phyloP scores from a whole-genome alignment of 306 rosid genomes.

The Sophora flavescens region DNA sequence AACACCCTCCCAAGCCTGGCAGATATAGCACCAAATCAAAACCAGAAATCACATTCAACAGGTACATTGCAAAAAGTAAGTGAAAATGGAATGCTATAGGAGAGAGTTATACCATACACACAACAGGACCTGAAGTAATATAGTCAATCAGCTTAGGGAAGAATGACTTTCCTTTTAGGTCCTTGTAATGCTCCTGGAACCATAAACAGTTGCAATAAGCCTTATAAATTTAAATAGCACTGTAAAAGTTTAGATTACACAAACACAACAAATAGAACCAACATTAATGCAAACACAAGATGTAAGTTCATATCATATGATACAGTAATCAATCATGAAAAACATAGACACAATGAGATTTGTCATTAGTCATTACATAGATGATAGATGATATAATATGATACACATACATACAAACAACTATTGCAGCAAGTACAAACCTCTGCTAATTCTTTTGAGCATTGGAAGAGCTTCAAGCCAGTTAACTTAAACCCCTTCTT shows the following conservation, averaged over 20 bases:
- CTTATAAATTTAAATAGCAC: conserved; percentile 4
- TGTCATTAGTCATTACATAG: background rate
- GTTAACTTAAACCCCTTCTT: conserved; percentile 93
- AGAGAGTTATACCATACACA: conserved; percentile 76
- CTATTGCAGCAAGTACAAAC: conserved; percentile 55
- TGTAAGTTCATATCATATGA: conserved; percentile 16
- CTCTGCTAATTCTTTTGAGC: conserved; percentile 94
- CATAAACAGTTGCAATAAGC: conserved; percentile 42
- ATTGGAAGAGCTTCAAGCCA: conserved; percentile 92
- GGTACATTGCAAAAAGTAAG: conserved; percentile 25
- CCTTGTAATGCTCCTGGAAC: conserved; percentile 93
- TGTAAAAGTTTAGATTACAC: conserved; percentile 29
- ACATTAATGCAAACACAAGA: conserved; percentile 18
- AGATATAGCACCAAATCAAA: conserved; percentile 47
- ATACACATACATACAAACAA: conserved; percentile 24
- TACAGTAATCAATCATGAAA: conserved; percentile 13
- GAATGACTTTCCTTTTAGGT: conserved; percentile 81
- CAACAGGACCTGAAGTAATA: conserved; percentile 97
- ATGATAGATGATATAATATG: background rate
- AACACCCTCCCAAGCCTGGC: conserved; percentile 99
- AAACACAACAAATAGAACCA: conserved; percentile 25
- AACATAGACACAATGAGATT: conserved; percentile 26
- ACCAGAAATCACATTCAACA: conserved; percentile 36
- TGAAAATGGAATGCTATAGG: background rate
- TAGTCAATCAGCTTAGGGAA: conserved; percentile 86